Percentiles rank a stretch among this genome's conserved stretches.
phyloP scores from a whole-genome alignment of 495 filamentous ascomycete genomes.

The Hypomontagnella submonticulosa region DNA sequence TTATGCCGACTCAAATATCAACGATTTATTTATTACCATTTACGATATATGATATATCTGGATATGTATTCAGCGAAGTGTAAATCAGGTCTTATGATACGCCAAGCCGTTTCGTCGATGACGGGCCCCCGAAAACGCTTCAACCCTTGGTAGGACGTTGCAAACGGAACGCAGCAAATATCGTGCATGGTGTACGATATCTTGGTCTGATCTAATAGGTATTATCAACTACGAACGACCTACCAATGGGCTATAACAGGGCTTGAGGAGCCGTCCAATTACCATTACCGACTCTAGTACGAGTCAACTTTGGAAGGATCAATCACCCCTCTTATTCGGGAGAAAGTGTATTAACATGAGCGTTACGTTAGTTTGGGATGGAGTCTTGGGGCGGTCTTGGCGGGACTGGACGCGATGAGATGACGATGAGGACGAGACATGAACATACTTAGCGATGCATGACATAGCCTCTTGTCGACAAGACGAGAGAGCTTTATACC shows the following conservation, averaged over 20 bases:
- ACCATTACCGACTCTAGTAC: not conserved
- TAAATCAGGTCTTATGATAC: no score
- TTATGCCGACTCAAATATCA: not conserved
- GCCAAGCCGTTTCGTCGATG: no score
- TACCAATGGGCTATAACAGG: no score
- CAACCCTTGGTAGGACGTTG: not conserved
- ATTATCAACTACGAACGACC: slow-evolving; percentile 2
- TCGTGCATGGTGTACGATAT: not conserved
- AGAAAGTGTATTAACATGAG: slow-evolving; percentile 40
- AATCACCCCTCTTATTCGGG: slow-evolving; percentile 37
- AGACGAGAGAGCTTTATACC: slow-evolving; percentile 7
- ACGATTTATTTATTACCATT: not conserved
- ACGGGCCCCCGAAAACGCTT: not conserved
- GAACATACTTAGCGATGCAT: slow-evolving; percentile 23
- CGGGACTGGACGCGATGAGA: slow-evolving; percentile 30
- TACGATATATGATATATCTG: not conserved
- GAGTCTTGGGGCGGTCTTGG: slow-evolving; percentile 18
- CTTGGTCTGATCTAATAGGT: not conserved
- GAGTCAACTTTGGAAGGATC: slow-evolving; percentile 24
- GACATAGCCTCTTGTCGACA: slow-evolving; percentile 20
- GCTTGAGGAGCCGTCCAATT: not conserved
- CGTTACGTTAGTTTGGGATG: slow-evolving; percentile 29
- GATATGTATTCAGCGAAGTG: not conserved
- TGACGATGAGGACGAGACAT: slow-evolving; percentile 39
- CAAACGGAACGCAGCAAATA: not conserved